Percentiles rank a stretch among this genome's conserved stretches.
These are phyloP conservation scores for Aspergillus sclerotiicarbonarius DNA, from an alignment of 495 filamentous ascomycete genomes.

Conservation along the genomic window DNA sequence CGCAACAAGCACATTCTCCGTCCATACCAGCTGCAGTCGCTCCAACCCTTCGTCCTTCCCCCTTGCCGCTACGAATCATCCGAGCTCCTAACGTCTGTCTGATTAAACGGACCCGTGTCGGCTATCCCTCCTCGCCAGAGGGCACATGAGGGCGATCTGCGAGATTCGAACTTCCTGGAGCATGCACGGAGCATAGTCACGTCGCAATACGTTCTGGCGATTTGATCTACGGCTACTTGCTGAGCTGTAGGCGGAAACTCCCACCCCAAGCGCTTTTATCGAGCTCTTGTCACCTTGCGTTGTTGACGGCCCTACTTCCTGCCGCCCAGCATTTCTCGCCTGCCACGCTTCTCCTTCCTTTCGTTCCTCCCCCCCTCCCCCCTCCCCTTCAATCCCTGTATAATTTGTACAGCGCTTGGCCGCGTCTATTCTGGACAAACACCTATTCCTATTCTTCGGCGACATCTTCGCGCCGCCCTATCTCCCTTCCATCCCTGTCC, in stretches of 20 bases:
- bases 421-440: constrained; percentile 21
- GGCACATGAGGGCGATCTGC: constrained; percentile 46
- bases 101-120: constrained; percentile 19
- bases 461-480: constrained; percentile 5
- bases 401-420: constrained; percentile 39
- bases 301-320: constrained; percentile 21
- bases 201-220: constrained; percentile 32
- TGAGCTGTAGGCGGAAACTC: constrained; percentile 32
- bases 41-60: constrained; percentile 28
- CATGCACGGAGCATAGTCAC: constrained; percentile 51
- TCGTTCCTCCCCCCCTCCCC: constrained; percentile 27
- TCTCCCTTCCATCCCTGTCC: constrained; percentile 6
- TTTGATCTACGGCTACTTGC: constrained; percentile 34
- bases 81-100: constrained; percentile 30
- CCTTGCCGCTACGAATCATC: constrained; percentile 43
- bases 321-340: constrained; percentile 29
- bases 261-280: constrained; percentile 37
- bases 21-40: constrained; percentile 26
- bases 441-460: constrained; percentile 15
- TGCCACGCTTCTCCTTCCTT: constrained; percentile 29
- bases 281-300: constrained; percentile 44
- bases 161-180: constrained; percentile 47
- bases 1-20: constrained; percentile 44
- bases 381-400: constrained; percentile 36
- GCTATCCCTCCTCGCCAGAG: constrained; percentile 26